Evolutionary conservation across 176 grass and related monocot species (phyloP), one percentile per base, ranked within the genome.

Genomic region (Oryza punctata): DNA sequence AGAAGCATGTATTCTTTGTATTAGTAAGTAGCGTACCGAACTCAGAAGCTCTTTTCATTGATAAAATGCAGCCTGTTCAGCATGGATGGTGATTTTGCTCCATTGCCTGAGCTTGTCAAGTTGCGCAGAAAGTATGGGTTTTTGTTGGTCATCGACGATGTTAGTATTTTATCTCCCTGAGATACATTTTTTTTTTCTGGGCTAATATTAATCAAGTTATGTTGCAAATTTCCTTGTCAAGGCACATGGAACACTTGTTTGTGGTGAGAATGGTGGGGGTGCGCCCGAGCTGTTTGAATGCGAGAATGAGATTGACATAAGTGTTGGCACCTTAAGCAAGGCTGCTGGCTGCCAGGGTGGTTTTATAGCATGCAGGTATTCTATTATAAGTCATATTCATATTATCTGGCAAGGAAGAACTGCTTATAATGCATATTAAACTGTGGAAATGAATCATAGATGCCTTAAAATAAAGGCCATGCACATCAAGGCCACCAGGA

Each of bases 71-170:
- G 96, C 73, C 78, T 99, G 43, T 99, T 99, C 79, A 94, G 91
- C 79, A 94, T 99, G 96, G 93, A 94, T 89, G 96, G 96, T 85
- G 96, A 99, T 85, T 94, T 96, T 73, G 93, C 91, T 81, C 96
- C 93, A 40, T 83, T 98, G 25, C 33, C 59, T 81, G 15, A 98
- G 69, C 89, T 98, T 87, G 93, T 89, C 63, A 52, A 87, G 41
- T 79, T 98, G 72, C 85, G 89, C 65, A 90, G 80, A 71, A 94
- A 98, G 74, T 90, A 95, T 75, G 85, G 78, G 19, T 95, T 98
- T 93, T 61, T 98, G 44, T 90, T 98, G 85, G 91, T 92, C 71
- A 95, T 98, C 85, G 91, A 95, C 87, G 93, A 95, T 90, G 93
- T 95, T 78, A 91, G 87, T 86, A 79, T 69, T 76, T 74, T 85